Evolutionary conservation across 2,329 filamentous ascomycete genomes (phyloP), one percentile per base, ranked within the genome.

Genomic region (Hypomyces perniciosus): DNA sequence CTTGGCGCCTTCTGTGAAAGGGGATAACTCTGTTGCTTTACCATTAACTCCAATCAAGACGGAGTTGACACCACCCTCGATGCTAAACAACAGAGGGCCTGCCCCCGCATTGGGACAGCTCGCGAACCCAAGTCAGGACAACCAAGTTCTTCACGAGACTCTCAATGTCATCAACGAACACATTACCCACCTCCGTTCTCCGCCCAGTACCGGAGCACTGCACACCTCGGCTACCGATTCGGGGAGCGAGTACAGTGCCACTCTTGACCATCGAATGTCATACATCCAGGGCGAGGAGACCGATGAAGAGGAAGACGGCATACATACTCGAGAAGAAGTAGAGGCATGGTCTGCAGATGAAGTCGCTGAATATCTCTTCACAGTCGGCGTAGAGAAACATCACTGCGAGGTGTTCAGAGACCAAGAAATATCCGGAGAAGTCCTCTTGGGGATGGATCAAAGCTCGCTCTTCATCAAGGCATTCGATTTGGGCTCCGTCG

Each of bases 121-220:
- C 44, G 68, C 67, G 51, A 69, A 73, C 50, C 57, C 61, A 44
- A 73, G 73, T 54, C 73, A 83, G 59, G 73, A 80, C 46, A 79
- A 71, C 63, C 86, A 88, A 8, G 91, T 96, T 45, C 86, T 97
- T 75, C 90, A 91, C 65, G 91, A 97, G 67, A 96, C 92, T 0
- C 72, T 97, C 46, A 96, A 90, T 62, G 92, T 97, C 52, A 97
- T 97, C 61, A 86, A 97, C 66, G 92, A 97, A 69, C 92, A 96
- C 65, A 96, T 97, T 60, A 96, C 90, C 39, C 88, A 96, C 65
- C 80, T 97, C 56, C 74, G 79, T 54, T 79, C 78, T 13, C 72
- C 78, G 6, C 72, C 75, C 5, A 74, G 69, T 54, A 78, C 73
- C 54, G 78, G 80, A 28, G 68, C 65, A 33, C 61, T 84, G 56